Percentiles rank a stretch among this genome's conserved stretches.
Conservation (phyloP, 257 asterid genomes). For the Osmanthus fragrans region DNA sequence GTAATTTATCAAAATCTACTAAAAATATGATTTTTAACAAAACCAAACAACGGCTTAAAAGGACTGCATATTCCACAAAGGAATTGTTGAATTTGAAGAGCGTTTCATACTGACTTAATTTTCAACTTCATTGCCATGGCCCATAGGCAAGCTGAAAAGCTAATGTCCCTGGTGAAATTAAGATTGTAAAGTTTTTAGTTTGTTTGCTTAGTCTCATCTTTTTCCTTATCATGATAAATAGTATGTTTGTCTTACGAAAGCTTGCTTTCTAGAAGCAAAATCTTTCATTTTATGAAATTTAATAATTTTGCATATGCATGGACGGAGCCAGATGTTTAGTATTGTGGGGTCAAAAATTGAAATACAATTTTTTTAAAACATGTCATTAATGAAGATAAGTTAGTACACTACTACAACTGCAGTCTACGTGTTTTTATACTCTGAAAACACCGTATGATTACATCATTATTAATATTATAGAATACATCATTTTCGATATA, state of each 20-base stretch:
- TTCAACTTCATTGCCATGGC: neutral
- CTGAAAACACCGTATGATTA: too few species aligned
- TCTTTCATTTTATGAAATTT: neutral
- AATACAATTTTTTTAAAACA: too few species aligned
- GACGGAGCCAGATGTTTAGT: too few species aligned
- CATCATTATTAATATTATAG: too few species aligned
- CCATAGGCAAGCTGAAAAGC: neutral
- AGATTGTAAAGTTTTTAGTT: neutral
- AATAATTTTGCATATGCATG: neutral
- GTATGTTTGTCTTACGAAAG: neutral
- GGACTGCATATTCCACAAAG: neutral
- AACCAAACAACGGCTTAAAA: too few species aligned
- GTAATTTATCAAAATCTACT: too few species aligned
- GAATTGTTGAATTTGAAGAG: neutral
- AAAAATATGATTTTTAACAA: too few species aligned
- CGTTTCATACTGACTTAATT: neutral
- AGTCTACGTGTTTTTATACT: too few species aligned
- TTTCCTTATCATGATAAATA: neutral
- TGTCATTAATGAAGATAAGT: too few species aligned
- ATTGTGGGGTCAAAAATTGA: too few species aligned
- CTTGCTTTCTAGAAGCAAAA: neutral
- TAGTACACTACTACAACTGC: too few species aligned
- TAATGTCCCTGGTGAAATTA: neutral
- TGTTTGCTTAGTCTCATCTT: neutral
- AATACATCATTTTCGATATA: too few species aligned